Evolutionary conservation across 495 filamentous ascomycete species (phyloP), one percentile per base, ranked within the genome.

Genomic region (Daldinia childiae): DNA sequence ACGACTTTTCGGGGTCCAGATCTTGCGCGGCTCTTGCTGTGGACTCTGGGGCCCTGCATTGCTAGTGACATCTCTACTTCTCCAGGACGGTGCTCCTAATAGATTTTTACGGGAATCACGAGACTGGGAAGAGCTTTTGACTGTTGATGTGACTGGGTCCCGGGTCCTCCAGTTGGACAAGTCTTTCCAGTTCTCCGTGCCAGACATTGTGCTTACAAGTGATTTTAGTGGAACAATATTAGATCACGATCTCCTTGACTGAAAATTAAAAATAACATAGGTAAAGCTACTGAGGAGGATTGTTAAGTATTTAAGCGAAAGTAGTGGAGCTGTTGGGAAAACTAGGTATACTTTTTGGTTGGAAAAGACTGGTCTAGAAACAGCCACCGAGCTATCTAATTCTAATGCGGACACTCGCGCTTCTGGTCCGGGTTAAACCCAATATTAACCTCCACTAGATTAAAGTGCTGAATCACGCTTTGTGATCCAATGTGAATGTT

Each of bases 111-210:
- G n/a, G 17, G 60, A 21, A 19, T 26, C 9, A 17, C 17, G 24
- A 17, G 45, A 1, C 19, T 24, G 15, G 4, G 45, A 2, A 3
- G 60, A 6, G 19, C 32, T 43, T 45, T 27, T 59, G 15, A 26
- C 45, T 15, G 34, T 45, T 8, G 58, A 57, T 17, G 66, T 15
- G 27, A 32, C 58, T 21, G 52, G 17, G 52, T 63, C 59, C n/a
- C 21, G 26, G 12, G 60, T 71, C 55, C 68, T 45, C 62, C 62
- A 66, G 56, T 34, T 62, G 7, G 68, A 66, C 8, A 30, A 30
- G 11, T 61, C 55, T 29, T 56, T 36, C 67, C 67, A 70, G 11
- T 50, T 70, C 15, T 59, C 56, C 26, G 45, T 38, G 27, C 11
- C 48, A 11, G 67, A 34, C 67, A 64, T 64, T n/a, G 14, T 56